These are phyloP conservation scores for Puccinellia tenuiflora DNA, from an alignment of 176 grass and related monocot species.

Conservation along the genomic window DNA sequence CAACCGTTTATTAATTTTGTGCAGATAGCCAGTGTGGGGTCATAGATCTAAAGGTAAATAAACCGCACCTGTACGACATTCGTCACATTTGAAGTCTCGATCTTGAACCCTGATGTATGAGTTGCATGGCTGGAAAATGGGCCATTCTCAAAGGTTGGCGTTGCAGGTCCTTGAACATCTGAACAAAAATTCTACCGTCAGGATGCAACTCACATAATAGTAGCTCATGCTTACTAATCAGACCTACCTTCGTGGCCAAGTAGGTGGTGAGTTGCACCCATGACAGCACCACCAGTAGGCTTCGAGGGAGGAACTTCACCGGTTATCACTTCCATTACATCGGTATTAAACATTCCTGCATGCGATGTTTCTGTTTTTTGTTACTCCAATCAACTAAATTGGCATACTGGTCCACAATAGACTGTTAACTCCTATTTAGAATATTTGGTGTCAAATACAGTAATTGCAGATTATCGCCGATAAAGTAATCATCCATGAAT, in stretches of 20 bases:
- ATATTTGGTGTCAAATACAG: not conserved
- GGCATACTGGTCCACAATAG: not conserved
- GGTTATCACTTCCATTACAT: not conserved
- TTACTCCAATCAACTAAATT: constrained; percentile 4
- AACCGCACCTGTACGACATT: constrained; percentile 7
- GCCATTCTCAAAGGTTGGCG: not conserved
- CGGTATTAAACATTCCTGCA: constrained; percentile 9
- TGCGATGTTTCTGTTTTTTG: not conserved
- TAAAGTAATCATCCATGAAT: not conserved
- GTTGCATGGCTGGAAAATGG: not conserved
- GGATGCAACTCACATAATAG: not conserved
- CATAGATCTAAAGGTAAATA: constrained; percentile 5
- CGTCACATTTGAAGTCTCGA: not conserved
- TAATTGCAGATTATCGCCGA: not conserved
- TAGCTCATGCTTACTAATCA: not conserved
- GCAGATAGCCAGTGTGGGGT: not conserved
- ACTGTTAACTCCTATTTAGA: not conserved
- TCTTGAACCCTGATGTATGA: not conserved
- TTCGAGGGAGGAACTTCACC: not conserved
- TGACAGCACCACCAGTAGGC: not conserved
- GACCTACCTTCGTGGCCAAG: not conserved
- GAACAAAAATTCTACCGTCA: not conserved
- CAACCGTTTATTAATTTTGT: not conserved
- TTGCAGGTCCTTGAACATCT: constrained; percentile 1
- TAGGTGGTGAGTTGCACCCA: not conserved